Base-by-base conservation (phyloP, 1,139 yeast species). In the Pichia inconspicua region DNA sequence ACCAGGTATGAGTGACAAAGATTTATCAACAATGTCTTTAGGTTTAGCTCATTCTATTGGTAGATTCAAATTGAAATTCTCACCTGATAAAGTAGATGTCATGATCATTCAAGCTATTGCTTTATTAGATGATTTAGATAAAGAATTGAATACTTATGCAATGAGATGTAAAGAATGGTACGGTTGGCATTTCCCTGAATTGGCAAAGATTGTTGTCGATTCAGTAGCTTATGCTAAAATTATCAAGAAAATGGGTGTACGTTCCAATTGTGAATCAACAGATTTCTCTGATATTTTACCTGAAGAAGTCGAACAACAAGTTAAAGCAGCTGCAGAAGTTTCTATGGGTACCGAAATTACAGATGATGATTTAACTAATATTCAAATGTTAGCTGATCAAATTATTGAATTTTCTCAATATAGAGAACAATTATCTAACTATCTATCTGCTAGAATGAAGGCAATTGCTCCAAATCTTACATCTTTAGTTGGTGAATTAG, bases 151-250 rank as follows among this genome's bases (percentile, higher is more conserved):
- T 75, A 94, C 97, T 46, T 92, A 87, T 64, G 92, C 97, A 58
- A 92, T 92, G 99, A 83, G 99, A 74, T 80, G 82, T 67, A 90
- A 90, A 74, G 99, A 92, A 74, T 92, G 99, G 99, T 92, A 94
- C 72, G 97, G 98, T 57, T 92, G 99, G 99, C 99, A 92, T 70
- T 94, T 92, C 82, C 99, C 99, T 41, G 99, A 92, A 73, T 80
- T 92, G 79, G 96, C 96, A 64, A 92, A 92, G 77, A 88, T 92
- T 66, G 89, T 90, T 59, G 82, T 87, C 60, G 98, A 92, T 70
- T 90, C 96, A 58, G 94, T 87, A 64, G 95, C 96, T 48, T 90
- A 81, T 67, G 95, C 95, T 52, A 84, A 94, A 75, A 86, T 89
- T 60, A 87, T 92, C 64, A 78, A 88, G 71, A 77, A 84, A 60